These are phyloP conservation scores for Picea sitchensis DNA, from an alignment of 75 land plant genomes.

Conservation along the genomic window DNA sequence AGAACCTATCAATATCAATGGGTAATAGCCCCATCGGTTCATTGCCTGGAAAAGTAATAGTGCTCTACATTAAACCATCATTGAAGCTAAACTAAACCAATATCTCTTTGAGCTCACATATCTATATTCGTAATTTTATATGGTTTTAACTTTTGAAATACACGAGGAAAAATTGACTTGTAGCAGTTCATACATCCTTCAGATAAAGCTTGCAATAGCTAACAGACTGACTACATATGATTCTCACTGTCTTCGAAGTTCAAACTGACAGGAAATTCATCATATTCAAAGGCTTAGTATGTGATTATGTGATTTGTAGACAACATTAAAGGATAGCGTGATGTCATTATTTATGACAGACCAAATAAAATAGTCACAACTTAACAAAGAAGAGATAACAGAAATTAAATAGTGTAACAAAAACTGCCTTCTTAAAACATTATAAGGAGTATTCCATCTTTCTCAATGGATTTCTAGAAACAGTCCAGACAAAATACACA, in stretches of 20 bases:
- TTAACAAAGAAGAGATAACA: not conserved
- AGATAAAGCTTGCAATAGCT: not conserved
- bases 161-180: not conserved
- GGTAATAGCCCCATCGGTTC: conserved; percentile 94
- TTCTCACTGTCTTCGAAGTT: not conserved
- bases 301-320: not conserved
- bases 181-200: not conserved
- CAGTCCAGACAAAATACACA: too few relatives aligned
- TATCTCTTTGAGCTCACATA: not conserved
- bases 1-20: conserved; percentile 88
- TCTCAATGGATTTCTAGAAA: too few relatives aligned
- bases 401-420: not conserved
- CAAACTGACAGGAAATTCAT: not conserved
- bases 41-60: conserved; percentile 45
- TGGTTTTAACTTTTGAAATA: not conserved
- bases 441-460: too few relatives aligned
- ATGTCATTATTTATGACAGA: not conserved
- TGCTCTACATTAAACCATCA: not conserved
- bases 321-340: not conserved
- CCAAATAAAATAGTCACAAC: not conserved
- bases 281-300: too few relatives aligned
- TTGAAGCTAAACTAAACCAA: not conserved
- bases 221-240: not conserved
- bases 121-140: not conserved
- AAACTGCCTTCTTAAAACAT: too few relatives aligned